phyloP scores from a whole-genome alignment of 768 basidiomycete species.

The Trametes cinnabarina region DNA sequence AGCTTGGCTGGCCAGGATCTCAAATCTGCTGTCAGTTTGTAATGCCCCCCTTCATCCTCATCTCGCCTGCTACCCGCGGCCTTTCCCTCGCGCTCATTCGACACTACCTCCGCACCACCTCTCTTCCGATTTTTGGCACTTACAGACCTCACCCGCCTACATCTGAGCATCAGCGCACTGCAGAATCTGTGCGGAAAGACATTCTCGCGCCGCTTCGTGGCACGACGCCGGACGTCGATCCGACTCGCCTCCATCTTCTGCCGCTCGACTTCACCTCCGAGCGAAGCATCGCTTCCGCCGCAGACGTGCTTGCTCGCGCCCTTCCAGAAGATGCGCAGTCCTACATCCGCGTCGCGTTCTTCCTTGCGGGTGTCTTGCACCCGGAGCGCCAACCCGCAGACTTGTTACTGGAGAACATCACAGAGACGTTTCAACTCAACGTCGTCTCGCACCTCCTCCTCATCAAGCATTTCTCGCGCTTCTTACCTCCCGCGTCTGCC shows the following conservation, averaged over 20 bases:
- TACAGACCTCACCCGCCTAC: constrained; percentile 37
- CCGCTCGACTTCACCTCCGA: constrained; percentile 52
- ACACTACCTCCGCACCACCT: constrained; percentile 49
- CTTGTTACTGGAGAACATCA: constrained; percentile 40
- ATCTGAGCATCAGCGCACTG: constrained; percentile 13
- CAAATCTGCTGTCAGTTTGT: too few species aligned
- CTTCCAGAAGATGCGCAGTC: constrained; percentile 35
- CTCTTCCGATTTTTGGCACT: constrained; percentile 54
- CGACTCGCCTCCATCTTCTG: constrained; percentile 44
- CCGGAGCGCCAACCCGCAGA: constrained; percentile 55
- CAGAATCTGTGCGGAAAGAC: constrained; percentile 36
- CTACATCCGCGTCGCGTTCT: constrained; percentile 53
- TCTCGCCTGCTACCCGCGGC: constrained; percentile 56
- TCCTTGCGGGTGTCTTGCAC: constrained; percentile 53
- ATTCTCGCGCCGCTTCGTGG: constrained; percentile 42
- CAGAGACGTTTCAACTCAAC: constrained; percentile 53
- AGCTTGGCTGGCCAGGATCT: too few species aligned
- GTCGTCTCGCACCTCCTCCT: constrained; percentile 57
- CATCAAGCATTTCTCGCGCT: constrained; percentile 61
- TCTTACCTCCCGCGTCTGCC: constrained; percentile 41
- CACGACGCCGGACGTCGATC: constrained; percentile 34
- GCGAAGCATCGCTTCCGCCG: constrained; percentile 47
- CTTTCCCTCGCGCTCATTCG: constrained; percentile 55
- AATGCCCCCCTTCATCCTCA: constrained; percentile 45
- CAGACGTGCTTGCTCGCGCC: constrained; percentile 37